A percentile compares a stretch with the other conserved stretches of the same genome.
These are phyloP conservation scores for Babesia bovis DNA, from an alignment of 169 alveolate species.

Conservation along the genomic window DNA sequence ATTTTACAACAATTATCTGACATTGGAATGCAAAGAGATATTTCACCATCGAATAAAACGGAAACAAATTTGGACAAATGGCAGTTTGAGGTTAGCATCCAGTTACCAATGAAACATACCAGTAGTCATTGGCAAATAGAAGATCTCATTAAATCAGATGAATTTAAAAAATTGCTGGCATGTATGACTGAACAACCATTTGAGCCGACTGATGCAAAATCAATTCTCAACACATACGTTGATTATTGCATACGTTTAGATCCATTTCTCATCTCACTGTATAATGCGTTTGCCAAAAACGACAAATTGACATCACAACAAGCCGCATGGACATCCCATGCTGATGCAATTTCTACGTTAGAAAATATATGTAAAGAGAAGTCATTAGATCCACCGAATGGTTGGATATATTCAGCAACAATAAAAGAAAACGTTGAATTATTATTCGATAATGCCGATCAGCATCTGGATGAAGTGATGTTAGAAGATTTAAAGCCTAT, in stretches of 20 bases:
- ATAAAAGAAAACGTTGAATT: not conserved
- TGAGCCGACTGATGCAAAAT: not conserved
- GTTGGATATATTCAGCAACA: not conserved
- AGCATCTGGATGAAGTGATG: not conserved
- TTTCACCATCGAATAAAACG: not conserved
- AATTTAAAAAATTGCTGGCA: not conserved
- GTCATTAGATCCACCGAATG: not conserved
- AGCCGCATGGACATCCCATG: not conserved
- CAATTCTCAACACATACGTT: not conserved
- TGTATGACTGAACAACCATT: not conserved
- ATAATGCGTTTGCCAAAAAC: not conserved
- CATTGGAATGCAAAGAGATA: not conserved
- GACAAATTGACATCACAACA: not conserved
- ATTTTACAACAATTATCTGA: not conserved
- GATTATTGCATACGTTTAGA: not conserved
- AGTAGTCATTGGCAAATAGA: not conserved
- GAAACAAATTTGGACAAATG: too few relatives aligned
- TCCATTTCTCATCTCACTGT: not conserved
- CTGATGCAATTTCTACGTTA: not conserved
- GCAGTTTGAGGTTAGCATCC: too few relatives aligned
- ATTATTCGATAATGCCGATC: not conserved
- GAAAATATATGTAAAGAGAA: not conserved
- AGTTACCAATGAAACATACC: too few relatives aligned
- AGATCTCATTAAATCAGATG: not conserved
- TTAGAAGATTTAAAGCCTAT: not conserved